Conservation (phyloP, 176 grass and related monocot species). For the Calamus simplicifolius region DNA sequence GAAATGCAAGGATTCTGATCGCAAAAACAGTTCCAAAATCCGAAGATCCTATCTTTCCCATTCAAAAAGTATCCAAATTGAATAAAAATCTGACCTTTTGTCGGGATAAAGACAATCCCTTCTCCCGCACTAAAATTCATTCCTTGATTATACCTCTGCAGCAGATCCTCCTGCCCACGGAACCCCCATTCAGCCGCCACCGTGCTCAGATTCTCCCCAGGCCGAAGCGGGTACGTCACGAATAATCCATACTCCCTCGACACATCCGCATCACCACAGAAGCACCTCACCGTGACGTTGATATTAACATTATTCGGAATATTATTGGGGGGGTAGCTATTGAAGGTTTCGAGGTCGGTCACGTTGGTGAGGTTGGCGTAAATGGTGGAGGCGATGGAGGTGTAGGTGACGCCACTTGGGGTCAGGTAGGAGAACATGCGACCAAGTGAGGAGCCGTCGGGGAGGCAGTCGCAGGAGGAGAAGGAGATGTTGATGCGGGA, state of each 20-base stretch:
- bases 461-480: constrained; percentile 17
- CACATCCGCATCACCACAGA: constrained; percentile 11
- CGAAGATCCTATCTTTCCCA: too few relatives aligned
- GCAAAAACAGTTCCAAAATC: too few relatives aligned
- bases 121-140: constrained; percentile 1
- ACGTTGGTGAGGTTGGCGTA: constrained; percentile 18
- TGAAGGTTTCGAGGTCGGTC: not conserved
- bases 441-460: constrained; percentile 2
- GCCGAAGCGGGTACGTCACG: constrained; percentile 16
- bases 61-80: not conserved
- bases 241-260: constrained; percentile 12
- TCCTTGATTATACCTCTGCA: constrained; percentile 9
- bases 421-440: constrained; percentile 6
- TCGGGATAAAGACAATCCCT: constrained; percentile 12
- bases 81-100: constrained; percentile 12
- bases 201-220: constrained; percentile 10
- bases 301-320: not conserved
- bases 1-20: too few relatives aligned
- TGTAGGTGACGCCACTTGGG: not conserved
- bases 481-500: constrained; percentile 18
- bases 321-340: not conserved
- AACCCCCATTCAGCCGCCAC: constrained; percentile 3
- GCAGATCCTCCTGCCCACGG: constrained; percentile 8
- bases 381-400: not conserved
- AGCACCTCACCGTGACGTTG: constrained; percentile 16